Evolutionary conservation across 78 protist species (phyloP).

Genomic region (Ministeria vibrans): DNA sequence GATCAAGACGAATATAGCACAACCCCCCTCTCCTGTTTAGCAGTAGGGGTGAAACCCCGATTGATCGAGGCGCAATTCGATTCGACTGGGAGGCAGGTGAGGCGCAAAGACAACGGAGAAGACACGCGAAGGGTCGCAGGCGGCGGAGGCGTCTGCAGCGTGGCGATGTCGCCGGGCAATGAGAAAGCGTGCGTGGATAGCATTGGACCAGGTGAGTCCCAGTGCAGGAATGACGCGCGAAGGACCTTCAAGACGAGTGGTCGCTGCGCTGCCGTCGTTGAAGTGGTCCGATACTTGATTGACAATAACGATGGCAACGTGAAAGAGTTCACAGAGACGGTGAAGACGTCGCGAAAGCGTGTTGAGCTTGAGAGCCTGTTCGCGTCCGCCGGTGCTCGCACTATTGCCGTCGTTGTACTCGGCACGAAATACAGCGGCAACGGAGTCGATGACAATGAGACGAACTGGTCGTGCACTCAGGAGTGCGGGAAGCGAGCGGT

Average conservation of each 20-base stretch:
- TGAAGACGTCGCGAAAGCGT: not conserved
- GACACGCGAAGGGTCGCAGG: not conserved
- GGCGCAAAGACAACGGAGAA: not conserved
- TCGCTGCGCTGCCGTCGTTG: not conserved
- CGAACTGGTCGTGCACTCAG: not conserved
- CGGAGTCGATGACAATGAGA: constrained; percentile 23
- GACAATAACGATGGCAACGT: not conserved
- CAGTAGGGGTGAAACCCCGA: no score
- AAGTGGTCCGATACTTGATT: constrained; percentile 11
- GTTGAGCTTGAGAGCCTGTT: not conserved
- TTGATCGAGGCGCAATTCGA: no score
- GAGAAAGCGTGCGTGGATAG: not conserved
- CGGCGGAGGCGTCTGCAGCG: not conserved
- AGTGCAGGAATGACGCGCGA: not conserved
- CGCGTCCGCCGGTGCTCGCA: not conserved
- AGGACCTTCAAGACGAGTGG: not conserved
- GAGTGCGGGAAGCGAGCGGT: not conserved
- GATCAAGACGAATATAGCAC: no score
- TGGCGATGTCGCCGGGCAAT: not conserved
- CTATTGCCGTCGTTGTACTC: not conserved
- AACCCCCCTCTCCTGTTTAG: no score
- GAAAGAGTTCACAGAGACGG: not conserved
- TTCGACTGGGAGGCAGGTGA: no score
- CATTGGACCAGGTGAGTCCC: constrained; percentile 4
- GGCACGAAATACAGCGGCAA: constrained; percentile 9